Conservation (phyloP, 345 rosid genomes). For the Zanthoxylum bungeanum region DNA sequence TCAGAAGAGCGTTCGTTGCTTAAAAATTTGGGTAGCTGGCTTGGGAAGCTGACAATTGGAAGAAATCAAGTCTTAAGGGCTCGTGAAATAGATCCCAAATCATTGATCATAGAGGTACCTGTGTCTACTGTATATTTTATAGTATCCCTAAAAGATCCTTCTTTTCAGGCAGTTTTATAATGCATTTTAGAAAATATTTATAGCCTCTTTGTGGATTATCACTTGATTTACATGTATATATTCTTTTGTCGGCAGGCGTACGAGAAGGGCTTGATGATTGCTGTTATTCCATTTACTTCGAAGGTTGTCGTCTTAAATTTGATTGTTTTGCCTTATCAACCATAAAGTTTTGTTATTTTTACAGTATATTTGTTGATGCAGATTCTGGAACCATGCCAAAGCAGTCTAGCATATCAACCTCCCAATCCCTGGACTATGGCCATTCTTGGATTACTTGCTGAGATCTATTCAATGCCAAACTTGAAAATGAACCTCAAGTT, state of each 20-base stretch:
- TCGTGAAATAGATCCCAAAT: conserved; percentile 97
- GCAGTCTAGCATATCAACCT: conserved; percentile 92
- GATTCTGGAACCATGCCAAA: conserved; percentile 94
- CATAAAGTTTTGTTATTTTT: conserved; percentile 6
- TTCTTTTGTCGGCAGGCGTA: conserved; percentile 60
- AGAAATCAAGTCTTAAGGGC: conserved; percentile 92
- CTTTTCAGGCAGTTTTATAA: background rate
- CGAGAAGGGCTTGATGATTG: conserved; percentile 98
- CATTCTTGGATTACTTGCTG: conserved; percentile 86
- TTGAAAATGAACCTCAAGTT: conserved; percentile 97
- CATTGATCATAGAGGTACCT: conserved; percentile 88
- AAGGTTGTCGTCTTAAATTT: conserved; percentile 49
- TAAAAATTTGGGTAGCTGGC: conserved; percentile 99
- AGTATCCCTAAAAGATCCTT: background rate
- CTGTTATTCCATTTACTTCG: conserved; percentile 97
- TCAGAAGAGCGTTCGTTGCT: conserved; percentile 95
- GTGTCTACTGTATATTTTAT: background rate
- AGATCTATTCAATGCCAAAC: conserved; percentile 96
- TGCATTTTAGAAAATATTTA: background rate
- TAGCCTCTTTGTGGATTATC: background rate
- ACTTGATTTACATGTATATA: conserved; percentile 2
- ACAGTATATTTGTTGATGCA: conserved; percentile 25
- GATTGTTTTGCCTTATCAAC: conserved; percentile 10
- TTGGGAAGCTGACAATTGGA: conserved; percentile 96
- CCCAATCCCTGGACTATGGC: conserved; percentile 99